Base-by-base conservation (phyloP, 2,329 filamentous ascomycete genomes). In the Coniochaeta pulveracea region DNA sequence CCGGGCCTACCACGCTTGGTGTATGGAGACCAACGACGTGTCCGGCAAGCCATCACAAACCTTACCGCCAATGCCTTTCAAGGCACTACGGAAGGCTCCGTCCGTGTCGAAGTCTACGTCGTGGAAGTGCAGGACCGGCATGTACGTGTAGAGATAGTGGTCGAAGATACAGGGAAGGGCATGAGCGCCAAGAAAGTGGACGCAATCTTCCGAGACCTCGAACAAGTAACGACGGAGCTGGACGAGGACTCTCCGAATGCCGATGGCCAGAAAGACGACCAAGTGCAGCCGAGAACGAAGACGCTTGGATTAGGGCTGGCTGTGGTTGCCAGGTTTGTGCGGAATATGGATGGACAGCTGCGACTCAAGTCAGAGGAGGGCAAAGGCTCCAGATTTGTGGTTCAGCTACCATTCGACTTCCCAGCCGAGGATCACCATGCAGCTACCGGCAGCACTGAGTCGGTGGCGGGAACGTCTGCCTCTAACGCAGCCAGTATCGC, bases 301-400 rank as follows among this genome's bases (percentile, higher is more conserved):
- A 76, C 76, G 0, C 56, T 93, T 1, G 88, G 88, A 0, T 67
- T 94, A 8, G 88, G 86, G 0, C 65, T 94, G n/a, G 86, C 86
- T 1, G 67, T 93, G 10, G 86, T 93, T n/a, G 82, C 84, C 11
- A 74, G 86, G 23, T 84, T 85, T 22, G 68, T 94, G 19, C 73
- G 78, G n/a, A 93, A 86, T 47, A 91, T 93, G 83, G 80, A 89
- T 37, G 88, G 86, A 0, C 86, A 93, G 47, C 56, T 94, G 19
- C 75, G 85, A 2, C 59, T 94, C 2, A 89, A 86, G 47, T 93
- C 85, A 0, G 84, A 91, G 46, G 71, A 81, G 49, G 81, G 81
- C 2, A 82, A 80, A 45, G 86, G 88, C 1, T 88, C 85, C 12
- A 70, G 82, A 34, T 93, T 94, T 42, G 76, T 85, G 14, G 73